These are phyloP conservation scores for Xylariaceae sp. DNA, from an alignment of 2,329 filamentous ascomycete genomes.

Conservation along the genomic window DNA sequence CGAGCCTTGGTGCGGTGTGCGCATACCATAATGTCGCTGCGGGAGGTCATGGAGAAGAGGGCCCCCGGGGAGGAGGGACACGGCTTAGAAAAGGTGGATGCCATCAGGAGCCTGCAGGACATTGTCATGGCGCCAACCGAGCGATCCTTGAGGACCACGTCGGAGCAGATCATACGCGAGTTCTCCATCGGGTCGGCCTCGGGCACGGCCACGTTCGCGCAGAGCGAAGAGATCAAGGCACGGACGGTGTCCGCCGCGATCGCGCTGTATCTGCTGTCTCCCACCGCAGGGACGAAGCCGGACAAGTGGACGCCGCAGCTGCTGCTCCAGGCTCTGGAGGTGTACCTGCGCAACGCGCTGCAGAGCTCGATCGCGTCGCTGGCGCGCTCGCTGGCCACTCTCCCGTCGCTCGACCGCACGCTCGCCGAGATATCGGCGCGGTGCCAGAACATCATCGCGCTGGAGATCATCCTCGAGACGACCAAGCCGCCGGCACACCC, in stretches of 20 bases:
- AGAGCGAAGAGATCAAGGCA: constrained; percentile 66
- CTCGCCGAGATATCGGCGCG: constrained; percentile 73
- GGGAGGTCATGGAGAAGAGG: constrained; percentile 63
- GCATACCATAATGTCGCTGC: constrained; percentile 67
- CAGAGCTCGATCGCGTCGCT: constrained; percentile 72
- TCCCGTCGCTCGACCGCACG: constrained; percentile 75
- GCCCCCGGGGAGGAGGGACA: constrained; percentile 66
- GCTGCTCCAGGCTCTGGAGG: constrained; percentile 68
- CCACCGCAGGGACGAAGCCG: constrained; percentile 44
- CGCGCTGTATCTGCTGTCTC: constrained; percentile 75
- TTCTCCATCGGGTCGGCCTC: constrained; percentile 62
- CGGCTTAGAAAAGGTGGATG: constrained; percentile 66
- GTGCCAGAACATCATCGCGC: constrained; percentile 85
- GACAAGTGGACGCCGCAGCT: constrained; percentile 59
- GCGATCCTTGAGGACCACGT: constrained; percentile 60
- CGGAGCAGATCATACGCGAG: constrained; percentile 74
- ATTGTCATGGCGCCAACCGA: constrained; percentile 66
- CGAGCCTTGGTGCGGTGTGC: constrained; percentile 74
- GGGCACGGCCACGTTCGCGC: constrained; percentile 48
- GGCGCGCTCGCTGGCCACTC: constrained; percentile 65
- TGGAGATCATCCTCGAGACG: constrained; percentile 68
- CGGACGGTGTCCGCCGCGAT: constrained; percentile 66
- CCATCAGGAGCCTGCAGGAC: constrained; percentile 62
- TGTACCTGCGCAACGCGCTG: constrained; percentile 73
- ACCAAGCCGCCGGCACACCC: constrained; percentile 64